A percentile compares a stretch with the other conserved stretches of the same genome.
phyloP scores from a whole-genome alignment of 768 basidiomycete species.

The Agrocybe pediades region DNA sequence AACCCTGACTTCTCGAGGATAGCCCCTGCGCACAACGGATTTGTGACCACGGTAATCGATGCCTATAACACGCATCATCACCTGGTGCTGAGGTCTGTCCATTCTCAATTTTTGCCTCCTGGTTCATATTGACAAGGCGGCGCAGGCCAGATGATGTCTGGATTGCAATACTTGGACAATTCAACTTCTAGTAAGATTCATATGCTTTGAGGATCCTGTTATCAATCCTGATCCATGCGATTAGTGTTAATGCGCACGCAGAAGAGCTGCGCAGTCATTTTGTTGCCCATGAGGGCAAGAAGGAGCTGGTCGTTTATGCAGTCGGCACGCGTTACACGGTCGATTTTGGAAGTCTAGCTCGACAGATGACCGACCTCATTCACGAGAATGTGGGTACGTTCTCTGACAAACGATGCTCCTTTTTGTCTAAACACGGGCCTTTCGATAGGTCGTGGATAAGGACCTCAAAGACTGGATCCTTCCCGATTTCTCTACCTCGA shows the following conservation, averaged over 20 bases:
- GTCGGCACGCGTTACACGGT: constrained; percentile 18
- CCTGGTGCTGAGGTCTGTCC: constrained; percentile 9
- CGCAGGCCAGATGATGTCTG: constrained; percentile 48
- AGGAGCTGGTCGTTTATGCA: constrained; percentile 27
- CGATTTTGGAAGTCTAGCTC: constrained; percentile 33
- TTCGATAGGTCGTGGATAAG: constrained; percentile 15
- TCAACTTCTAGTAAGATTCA: constrained; percentile 28
- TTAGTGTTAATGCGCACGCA: too few species aligned
- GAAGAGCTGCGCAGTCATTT: constrained; percentile 34
- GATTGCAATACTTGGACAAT: constrained; percentile 37
- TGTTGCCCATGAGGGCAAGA: constrained; percentile 30
- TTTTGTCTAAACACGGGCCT: neutral
- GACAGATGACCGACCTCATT: constrained; percentile 25
- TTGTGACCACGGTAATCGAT: constrained; percentile 12
- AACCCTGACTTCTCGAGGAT: neutral
- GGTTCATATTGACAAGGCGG: neutral
- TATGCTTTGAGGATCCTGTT: constrained; percentile 12
- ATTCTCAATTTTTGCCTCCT: too few species aligned
- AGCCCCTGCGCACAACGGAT: constrained; percentile 3
- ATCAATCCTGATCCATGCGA: neutral
- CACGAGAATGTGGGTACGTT: constrained; percentile 19
- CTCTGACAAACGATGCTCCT: too few species aligned
- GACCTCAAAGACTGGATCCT: constrained; percentile 19
- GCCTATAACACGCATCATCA: constrained; percentile 20
- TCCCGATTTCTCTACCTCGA: constrained; percentile 18